Conservation (phyloP, 257 asterid genomes). For the Marsdenia floribunda region DNA sequence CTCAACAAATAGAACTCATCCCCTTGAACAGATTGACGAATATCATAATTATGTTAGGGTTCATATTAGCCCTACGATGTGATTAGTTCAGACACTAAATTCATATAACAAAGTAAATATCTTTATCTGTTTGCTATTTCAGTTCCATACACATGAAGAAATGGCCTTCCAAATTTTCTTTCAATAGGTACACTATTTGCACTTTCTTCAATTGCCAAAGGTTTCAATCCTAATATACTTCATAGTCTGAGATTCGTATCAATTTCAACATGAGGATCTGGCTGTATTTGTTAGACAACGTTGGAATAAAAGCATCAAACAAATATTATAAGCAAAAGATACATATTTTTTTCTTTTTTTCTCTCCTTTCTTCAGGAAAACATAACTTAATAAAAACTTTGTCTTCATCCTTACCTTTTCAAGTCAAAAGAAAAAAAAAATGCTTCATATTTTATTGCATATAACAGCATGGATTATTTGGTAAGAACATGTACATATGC, state of each 20-base stretch:
- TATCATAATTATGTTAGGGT: background rate
- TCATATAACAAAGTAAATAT: too few species aligned
- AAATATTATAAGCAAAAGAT: background rate
- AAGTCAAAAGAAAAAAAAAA: background rate
- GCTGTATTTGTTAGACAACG: background rate
- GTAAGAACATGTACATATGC: background rate
- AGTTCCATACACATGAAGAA: background rate
- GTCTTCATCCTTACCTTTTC: background rate
- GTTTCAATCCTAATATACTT: background rate
- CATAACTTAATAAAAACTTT: background rate
- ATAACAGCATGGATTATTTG: background rate
- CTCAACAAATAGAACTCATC: too few species aligned
- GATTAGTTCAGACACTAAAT: background rate
- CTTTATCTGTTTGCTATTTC: too few species aligned
- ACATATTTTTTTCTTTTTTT: background rate
- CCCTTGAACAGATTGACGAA: too few species aligned
- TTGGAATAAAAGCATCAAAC: background rate
- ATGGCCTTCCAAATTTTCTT: background rate
- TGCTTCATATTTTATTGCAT: background rate
- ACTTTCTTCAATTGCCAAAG: background rate
- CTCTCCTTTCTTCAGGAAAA: background rate
- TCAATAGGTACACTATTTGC: background rate
- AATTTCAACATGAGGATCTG: background rate
- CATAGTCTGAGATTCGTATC: background rate
- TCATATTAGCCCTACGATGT: background rate